Evolutionary conservation across 2,329 filamentous ascomycete species (phyloP).

Genomic region (Stagonosporopsis tanaceti): DNA sequence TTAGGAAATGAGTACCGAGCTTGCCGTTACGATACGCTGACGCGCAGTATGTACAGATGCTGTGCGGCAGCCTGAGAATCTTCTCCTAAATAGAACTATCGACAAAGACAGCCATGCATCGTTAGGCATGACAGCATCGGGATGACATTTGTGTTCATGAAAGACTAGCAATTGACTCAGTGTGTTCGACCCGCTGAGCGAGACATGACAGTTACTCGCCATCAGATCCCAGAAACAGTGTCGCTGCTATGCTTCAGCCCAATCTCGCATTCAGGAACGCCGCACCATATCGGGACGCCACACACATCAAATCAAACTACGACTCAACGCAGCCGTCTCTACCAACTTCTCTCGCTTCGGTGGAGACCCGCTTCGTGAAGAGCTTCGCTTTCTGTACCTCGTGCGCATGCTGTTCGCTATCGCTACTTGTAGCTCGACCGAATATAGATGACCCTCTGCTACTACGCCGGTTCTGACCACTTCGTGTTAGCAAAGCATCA

Average conservation of each 20-base stretch:
- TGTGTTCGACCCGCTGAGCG: background rate
- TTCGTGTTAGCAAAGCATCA: constrained; percentile 1
- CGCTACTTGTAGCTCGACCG: background rate
- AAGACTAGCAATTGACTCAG: background rate
- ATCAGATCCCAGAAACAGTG: background rate
- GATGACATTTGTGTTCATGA: background rate
- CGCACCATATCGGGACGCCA: background rate
- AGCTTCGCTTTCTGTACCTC: constrained; percentile 5
- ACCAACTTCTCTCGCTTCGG: constrained; percentile 3
- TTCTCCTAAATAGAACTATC: too few relatives aligned
- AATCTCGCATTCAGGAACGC: constrained; percentile 1
- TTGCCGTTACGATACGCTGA: background rate
- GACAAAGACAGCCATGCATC: too few relatives aligned
- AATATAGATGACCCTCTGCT: background rate
- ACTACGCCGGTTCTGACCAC: background rate
- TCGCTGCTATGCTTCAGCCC: constrained; percentile 1
- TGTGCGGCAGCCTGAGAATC: too few relatives aligned
- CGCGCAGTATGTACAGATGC: too few relatives aligned
- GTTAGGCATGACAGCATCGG: too few relatives aligned
- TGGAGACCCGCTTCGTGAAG: constrained; percentile 7
- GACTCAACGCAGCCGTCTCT: background rate
- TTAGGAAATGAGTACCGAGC: background rate
- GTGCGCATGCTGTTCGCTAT: background rate
- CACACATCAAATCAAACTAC: background rate
- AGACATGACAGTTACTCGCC: background rate